Evolutionary conservation across 352 stramenopile genomes (phyloP).

Genomic region (Pythium phragmitis): DNA sequence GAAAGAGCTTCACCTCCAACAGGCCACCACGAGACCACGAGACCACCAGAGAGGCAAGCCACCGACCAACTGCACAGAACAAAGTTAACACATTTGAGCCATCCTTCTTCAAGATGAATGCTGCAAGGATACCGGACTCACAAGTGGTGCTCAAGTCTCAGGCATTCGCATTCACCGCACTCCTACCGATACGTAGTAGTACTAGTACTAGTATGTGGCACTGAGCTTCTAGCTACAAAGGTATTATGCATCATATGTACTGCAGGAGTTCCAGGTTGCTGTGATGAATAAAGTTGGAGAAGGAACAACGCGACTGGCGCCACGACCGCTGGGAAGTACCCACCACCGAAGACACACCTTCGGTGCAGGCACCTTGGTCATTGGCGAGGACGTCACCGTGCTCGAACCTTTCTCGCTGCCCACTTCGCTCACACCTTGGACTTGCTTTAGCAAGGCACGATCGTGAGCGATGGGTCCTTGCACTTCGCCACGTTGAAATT

Average conservation of each 20-base stretch:
- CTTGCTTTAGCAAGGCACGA: constrained; percentile 1
- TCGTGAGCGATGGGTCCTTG: constrained; percentile 17
- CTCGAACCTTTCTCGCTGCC: background rate
- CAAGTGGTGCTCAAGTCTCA: background rate
- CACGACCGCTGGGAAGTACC: background rate
- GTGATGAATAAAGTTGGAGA: background rate
- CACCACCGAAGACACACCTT: background rate
- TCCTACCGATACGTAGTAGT: background rate
- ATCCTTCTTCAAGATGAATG: background rate
- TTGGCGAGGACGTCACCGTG: background rate
- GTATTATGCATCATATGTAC: too few relatives aligned
- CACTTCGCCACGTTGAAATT: constrained; percentile 20
- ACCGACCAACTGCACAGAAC: too few relatives aligned
- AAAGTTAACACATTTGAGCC: background rate
- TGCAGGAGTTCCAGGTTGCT: too few relatives aligned
- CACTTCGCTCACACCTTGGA: too few relatives aligned
- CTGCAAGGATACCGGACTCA: background rate
- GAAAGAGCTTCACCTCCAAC: too few relatives aligned
- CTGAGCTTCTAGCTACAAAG: too few relatives aligned
- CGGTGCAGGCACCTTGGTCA: constrained; percentile 2
- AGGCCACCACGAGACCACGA: too few relatives aligned
- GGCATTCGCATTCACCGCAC: background rate
- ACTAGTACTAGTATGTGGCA: too few relatives aligned
- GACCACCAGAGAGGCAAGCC: too few relatives aligned
- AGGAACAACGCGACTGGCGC: background rate